Conservation (phyloP, 495 filamentous ascomycete genomes). For the Clohesyomyces aquaticus region DNA sequence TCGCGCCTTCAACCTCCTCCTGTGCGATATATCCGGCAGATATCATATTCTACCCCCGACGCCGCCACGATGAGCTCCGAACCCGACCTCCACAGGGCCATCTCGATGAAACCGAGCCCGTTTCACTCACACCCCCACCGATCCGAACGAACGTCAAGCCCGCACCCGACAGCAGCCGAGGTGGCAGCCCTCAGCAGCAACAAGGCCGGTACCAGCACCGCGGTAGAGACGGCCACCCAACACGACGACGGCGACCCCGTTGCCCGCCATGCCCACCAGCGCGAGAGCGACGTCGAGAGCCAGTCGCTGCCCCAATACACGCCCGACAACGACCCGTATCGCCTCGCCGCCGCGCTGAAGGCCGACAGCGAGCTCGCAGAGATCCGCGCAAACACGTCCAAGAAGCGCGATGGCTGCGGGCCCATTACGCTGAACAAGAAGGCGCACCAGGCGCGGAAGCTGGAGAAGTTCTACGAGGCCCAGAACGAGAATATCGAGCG, state of each 20-base stretch:
- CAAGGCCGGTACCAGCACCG: conserved; percentile 49
- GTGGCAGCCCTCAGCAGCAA: background rate
- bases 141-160: conserved; percentile 35
- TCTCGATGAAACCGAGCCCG: conserved; percentile 46
- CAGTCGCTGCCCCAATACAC: conserved; percentile 64
- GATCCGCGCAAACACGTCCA: conserved; percentile 81
- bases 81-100: conserved; percentile 47
- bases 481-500: conserved; percentile 95
- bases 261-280: conserved; percentile 50
- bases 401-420: conserved; percentile 66
- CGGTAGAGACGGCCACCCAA: conserved; percentile 47
- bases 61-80: conserved; percentile 33
- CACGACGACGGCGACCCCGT: conserved; percentile 50
- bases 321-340: conserved; percentile 74
- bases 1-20: background rate
- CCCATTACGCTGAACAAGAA: conserved; percentile 50
- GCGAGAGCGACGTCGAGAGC: conserved; percentile 59
- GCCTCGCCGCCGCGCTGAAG: conserved; percentile 78
- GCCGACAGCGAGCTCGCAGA: conserved; percentile 72
- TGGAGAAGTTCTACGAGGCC: conserved; percentile 83
- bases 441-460: conserved; percentile 58
- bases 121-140: conserved; percentile 47
- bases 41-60: background rate
- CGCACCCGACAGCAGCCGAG: conserved; percentile 23
- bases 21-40: background rate